phyloP scores from a whole-genome alignment of 495 filamentous ascomycete genomes.

The Neurospora sublineolata region DNA sequence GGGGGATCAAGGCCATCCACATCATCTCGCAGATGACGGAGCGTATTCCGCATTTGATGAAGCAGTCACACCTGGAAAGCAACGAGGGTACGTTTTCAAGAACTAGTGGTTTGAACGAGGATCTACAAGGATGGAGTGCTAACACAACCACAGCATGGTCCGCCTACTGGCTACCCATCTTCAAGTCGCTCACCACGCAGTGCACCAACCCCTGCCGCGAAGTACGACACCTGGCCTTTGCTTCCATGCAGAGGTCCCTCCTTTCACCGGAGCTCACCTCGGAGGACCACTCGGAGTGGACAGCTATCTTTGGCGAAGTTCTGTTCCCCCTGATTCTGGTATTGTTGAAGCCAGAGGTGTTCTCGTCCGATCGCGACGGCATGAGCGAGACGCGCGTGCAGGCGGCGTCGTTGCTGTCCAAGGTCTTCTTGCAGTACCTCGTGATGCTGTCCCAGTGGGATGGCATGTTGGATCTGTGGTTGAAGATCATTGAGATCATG shows the following conservation, averaged over 20 bases:
- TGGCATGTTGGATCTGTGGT: constrained; percentile 89
- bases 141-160: constrained; percentile 63
- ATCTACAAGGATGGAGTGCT: constrained; percentile 4
- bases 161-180: constrained; percentile 94
- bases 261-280: constrained; percentile 69
- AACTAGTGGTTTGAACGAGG: background rate
- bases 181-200: constrained; percentile 75
- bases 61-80: constrained; percentile 83
- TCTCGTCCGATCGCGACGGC: constrained; percentile 78
- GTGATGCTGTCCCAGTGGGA: constrained; percentile 73
- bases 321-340: constrained; percentile 87
- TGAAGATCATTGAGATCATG: constrained; percentile 87
- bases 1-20: constrained; percentile 69
- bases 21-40: constrained; percentile 69
- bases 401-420: constrained; percentile 81
- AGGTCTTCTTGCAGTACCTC: constrained; percentile 90
- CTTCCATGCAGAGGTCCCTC: constrained; percentile 76
- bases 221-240: constrained; percentile 78
- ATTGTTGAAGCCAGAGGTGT: constrained; percentile 90
- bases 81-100: constrained; percentile 52
- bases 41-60: constrained; percentile 73
- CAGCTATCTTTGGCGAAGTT: constrained; percentile 85
- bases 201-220: constrained; percentile 93
- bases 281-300: constrained; percentile 78
- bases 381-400: constrained; percentile 95